phyloP scores from a whole-genome alignment of 805 yeast genomes.

The Cyberlindnera maritima region DNA sequence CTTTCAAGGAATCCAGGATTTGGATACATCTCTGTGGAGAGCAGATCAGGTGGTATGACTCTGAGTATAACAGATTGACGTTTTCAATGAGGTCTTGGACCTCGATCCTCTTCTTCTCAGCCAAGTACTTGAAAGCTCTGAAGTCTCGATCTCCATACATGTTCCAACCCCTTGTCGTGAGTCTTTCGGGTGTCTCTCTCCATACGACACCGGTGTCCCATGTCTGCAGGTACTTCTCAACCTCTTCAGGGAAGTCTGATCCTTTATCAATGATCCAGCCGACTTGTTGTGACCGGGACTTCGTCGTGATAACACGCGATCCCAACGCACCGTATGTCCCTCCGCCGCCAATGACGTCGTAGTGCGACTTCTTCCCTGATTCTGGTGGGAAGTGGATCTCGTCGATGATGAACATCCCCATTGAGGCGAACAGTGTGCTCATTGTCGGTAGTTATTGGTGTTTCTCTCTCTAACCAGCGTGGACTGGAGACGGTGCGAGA shows the following conservation, averaged over 20 bases:
- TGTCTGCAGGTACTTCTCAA: slow-evolving; percentile 41
- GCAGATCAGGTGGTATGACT: slow-evolving; percentile 70
- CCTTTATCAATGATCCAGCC: slow-evolving; percentile 82
- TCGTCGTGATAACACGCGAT: slow-evolving; percentile 52
- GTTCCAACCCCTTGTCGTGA: slow-evolving; percentile 83
- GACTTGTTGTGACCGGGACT: slow-evolving; percentile 38
- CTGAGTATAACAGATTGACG: slow-evolving; percentile 36
- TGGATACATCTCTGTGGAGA: slow-evolving; percentile 59
- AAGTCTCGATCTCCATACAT: slow-evolving; percentile 62
- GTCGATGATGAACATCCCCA: slow-evolving; percentile 91
- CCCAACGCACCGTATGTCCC: slow-evolving; percentile 82
- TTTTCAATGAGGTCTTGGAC: slow-evolving; percentile 49
- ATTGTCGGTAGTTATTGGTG: neutral
- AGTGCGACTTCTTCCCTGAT: slow-evolving; percentile 31
- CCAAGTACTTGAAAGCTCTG: slow-evolving; percentile 56
- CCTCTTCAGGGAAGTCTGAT: slow-evolving; percentile 59
- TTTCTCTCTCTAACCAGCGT: no score
- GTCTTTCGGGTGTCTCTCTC: slow-evolving; percentile 48
- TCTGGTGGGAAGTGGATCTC: slow-evolving; percentile 60
- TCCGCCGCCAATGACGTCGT: slow-evolving; percentile 81
- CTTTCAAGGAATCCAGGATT: slow-evolving; percentile 37
- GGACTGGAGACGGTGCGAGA: no score
- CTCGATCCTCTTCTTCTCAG: slow-evolving; percentile 60
- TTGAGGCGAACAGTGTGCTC: slow-evolving; percentile 48
- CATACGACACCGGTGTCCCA: slow-evolving; percentile 66